These are phyloP conservation scores for Crithidia expoeki DNA, from an alignment of 208 protist genomes.

Conservation along the genomic window DNA sequence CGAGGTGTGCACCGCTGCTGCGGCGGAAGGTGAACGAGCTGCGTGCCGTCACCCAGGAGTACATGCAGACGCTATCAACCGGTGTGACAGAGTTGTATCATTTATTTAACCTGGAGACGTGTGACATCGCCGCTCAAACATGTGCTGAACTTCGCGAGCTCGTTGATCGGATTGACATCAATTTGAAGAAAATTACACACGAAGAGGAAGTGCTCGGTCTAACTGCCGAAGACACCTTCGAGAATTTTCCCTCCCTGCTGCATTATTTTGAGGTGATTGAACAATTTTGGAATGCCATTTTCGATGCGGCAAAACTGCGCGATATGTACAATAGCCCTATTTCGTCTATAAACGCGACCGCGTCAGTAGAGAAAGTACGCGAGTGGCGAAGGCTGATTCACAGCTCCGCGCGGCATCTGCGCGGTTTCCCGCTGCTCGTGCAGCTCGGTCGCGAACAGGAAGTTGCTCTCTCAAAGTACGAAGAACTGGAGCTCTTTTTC, in stretches of 20 bases:
- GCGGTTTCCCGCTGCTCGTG: slow-evolving; percentile 68
- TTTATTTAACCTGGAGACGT: slow-evolving; percentile 85
- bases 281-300: slow-evolving; percentile 81
- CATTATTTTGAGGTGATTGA: slow-evolving; percentile 82
- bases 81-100: slow-evolving; percentile 83
- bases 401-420: slow-evolving; percentile 66
- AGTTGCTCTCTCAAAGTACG: slow-evolving; percentile 74
- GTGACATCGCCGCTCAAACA: slow-evolving; percentile 87
- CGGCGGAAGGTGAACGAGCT: slow-evolving; percentile 54
- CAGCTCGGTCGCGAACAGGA: slow-evolving; percentile 85
- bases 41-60: slow-evolving; percentile 43
- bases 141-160: slow-evolving; percentile 78
- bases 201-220: slow-evolving; percentile 61
- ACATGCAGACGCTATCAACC: slow-evolving; percentile 69
- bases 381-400: slow-evolving; percentile 81
- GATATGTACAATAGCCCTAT: slow-evolving; percentile 80
- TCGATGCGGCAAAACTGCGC: slow-evolving; percentile 59
- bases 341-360: slow-evolving; percentile 49
- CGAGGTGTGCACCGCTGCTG: slow-evolving; percentile 57
- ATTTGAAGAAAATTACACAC: slow-evolving; percentile 60
- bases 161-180: slow-evolving; percentile 50
- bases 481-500: slow-evolving; percentile 72
- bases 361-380: slow-evolving; percentile 79
- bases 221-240: slow-evolving; percentile 53
- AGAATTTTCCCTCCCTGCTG: slow-evolving; percentile 59